Evolutionary conservation across 148 eudicot genomes (phyloP), one percentile per base, ranked within the genome.

Genomic region (Rhododendron griersonianum): DNA sequence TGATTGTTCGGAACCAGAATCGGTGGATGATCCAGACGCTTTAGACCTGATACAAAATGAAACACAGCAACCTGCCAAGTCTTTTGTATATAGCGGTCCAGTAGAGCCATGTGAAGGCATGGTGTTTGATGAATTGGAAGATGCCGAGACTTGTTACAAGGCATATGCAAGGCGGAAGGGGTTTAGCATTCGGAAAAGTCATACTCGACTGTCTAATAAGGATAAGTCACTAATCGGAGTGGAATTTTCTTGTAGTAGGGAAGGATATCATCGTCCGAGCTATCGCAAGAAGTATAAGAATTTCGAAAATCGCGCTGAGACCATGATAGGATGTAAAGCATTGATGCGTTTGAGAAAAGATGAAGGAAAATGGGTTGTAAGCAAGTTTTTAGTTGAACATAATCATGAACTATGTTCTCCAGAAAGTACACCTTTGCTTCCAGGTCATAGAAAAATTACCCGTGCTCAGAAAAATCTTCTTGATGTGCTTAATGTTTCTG

Each of bases 321-420:
- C 79, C 25, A 75, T 75, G 79, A 75, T 37, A 14, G 79, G 48
- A 16, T 75, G 79, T 37, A 75, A 75, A 75, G 79, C 79, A 75
- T 16, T 75, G 79, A 75, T 75, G 47, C 23, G 79, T 75, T 75
- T 75, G 10, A 37, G 23, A 14, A 75, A 23, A 63, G 71, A 63
- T n/a, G 71, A 63, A 63, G 71, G 48, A 37, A 75, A 75, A 6
- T 75, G 79, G 79, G 47, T 75, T 7, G 48, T 75, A 35, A 35
- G 47, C 39, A 37, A 75, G 79, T 75, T 75, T 37, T 7, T 15
- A 37, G 37, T 33, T 39, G n/a, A 35, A 5, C 79, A 75, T 16
- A 39, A 75, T 75, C 79, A 75, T 19, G n/a, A 75, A 18, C 19
- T 75, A 5, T 75, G 79, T 33, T 75, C 79, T 16, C 79, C 23